Conservation (phyloP, 371 early-diverging fungal genomes). For the Mucor lusitanicus region DNA sequence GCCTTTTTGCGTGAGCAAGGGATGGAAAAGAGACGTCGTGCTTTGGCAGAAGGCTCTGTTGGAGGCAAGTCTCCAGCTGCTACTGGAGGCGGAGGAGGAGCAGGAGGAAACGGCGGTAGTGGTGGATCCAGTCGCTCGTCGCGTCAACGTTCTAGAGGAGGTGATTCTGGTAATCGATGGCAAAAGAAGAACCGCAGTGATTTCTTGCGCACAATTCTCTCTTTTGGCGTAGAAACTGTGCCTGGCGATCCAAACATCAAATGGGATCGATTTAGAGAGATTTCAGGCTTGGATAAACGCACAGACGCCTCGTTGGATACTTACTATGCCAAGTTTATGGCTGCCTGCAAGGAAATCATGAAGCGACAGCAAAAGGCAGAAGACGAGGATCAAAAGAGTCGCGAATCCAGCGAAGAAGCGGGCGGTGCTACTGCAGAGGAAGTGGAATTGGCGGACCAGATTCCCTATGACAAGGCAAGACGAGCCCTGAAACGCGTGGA, state of each 20-base stretch:
- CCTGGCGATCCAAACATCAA: slow-evolving; percentile 37
- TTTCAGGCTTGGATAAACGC: slow-evolving; percentile 64
- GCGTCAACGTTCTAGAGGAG: slow-evolving; percentile 33
- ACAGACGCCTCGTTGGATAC: slow-evolving; percentile 66
- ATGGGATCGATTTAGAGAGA: slow-evolving; percentile 70
- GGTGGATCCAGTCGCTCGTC: slow-evolving; percentile 4
- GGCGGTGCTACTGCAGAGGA: slow-evolving; percentile 22
- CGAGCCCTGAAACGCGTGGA: slow-evolving; percentile 69
- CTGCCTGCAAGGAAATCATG: slow-evolving; percentile 61
- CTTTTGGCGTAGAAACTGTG: slow-evolving; percentile 63
- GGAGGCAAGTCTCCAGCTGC: background rate
- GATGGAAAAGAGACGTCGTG: slow-evolving; percentile 38
- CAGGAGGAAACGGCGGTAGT: too few species aligned
- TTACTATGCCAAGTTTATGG: slow-evolving; percentile 58
- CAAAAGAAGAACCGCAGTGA: slow-evolving; percentile 66
- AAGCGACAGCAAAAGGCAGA: slow-evolving; percentile 22
- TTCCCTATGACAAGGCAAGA: slow-evolving; percentile 70
- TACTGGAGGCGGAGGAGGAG: slow-evolving; percentile 9
- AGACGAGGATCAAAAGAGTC: slow-evolving; percentile 26
- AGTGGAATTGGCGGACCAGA: slow-evolving; percentile 40
- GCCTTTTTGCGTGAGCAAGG: slow-evolving; percentile 69
- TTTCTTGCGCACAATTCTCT: slow-evolving; percentile 64
- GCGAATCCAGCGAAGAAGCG: slow-evolving; percentile 32
- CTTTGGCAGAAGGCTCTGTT: background rate
- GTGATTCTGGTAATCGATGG: slow-evolving; percentile 57